Conservation (phyloP, 768 basidiomycete species). For the Naematelia encephala region DNA sequence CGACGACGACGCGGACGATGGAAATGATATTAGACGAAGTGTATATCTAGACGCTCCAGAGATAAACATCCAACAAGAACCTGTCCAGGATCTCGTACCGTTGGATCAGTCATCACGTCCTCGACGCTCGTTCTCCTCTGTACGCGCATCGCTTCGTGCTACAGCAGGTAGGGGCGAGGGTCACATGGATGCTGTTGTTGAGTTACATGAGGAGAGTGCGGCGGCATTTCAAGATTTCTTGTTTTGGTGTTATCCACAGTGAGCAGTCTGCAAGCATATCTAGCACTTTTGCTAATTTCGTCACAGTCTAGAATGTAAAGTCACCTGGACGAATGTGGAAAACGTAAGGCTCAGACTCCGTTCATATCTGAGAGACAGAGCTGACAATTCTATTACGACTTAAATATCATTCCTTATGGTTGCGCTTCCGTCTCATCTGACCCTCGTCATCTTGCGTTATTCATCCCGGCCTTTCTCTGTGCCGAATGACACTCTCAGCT, state of each 20-base stretch:
- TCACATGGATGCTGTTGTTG: constrained; percentile 70
- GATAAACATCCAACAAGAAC: not conserved
- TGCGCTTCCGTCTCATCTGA: not conserved
- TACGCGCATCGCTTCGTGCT: not conserved
- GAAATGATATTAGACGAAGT: constrained; percentile 7
- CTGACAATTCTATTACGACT: too few species aligned
- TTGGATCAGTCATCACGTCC: not conserved
- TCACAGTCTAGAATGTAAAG: constrained; percentile 76
- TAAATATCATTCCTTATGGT: too few species aligned
- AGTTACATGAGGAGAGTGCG: constrained; percentile 87
- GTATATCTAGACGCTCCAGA: constrained; percentile 32
- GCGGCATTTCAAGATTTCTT: constrained; percentile 88
- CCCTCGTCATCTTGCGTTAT: not conserved
- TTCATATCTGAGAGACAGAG: too few species aligned
- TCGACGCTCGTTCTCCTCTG: constrained; percentile 32
- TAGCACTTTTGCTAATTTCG: constrained; percentile 3
- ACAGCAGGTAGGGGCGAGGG: not conserved
- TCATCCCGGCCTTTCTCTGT: too few species aligned
- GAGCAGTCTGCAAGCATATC: constrained; percentile 48
- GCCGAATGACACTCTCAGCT: constrained; percentile 35
- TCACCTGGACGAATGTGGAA: constrained; percentile 90
- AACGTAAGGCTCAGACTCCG: too few species aligned
- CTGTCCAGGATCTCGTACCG: not conserved
- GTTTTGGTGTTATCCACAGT: constrained; percentile 92
- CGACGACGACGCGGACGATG: constrained; percentile 3